Evolutionary conservation across 768 basidiomycete genomes (phyloP), one percentile per base, ranked within the genome.

Genomic region (Panaeolus papilionaceus): DNA sequence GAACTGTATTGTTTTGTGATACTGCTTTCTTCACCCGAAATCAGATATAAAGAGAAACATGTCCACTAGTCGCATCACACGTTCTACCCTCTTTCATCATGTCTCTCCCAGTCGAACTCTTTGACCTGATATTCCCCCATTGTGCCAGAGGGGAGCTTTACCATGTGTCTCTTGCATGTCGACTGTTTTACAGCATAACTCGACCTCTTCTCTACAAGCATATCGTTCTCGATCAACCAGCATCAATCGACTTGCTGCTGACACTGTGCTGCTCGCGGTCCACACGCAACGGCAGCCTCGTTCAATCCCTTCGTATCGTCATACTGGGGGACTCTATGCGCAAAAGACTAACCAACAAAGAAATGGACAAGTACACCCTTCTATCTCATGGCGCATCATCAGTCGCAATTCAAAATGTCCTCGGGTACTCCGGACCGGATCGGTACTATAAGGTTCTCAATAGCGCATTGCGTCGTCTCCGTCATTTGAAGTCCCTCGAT

Each of bases 161-260:
- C 8, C 47, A 12, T 26, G 18, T 26, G 2, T 51, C 47, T 51
- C 26, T 51, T 2, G 47, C 47, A 9, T 51, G 47, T 26, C n/a
- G 47, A 18, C 20, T 51, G 3, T 51, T 51, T 51, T 51, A 20
- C 8, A 51, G 47, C 47, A 23, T 51, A 26, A 26, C 26, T 23
- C n/a, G 47, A 51, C 47, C 47, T 9, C 47, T 51, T 51, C 47
- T 51, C 20, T 51, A 51, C 47, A 51, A 51, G 20, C 20, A 51
- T 18, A 26, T 51, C 3, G 18, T 20, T 20, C 47, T 51, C 47
- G 47, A 51, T 51, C n/a, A 51, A 9, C 47, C 47, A 4, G 47
- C 47, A 20, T 51, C 20, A 11, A 2, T 23, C 18, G 20, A 51
- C 26, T 51, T 51, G 20, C 26, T 51, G 8, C 47, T 51, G 4